Base-by-base conservation (phyloP, 2,329 filamentous ascomycete species). In the Aspergillus brunneoviolaceus region DNA sequence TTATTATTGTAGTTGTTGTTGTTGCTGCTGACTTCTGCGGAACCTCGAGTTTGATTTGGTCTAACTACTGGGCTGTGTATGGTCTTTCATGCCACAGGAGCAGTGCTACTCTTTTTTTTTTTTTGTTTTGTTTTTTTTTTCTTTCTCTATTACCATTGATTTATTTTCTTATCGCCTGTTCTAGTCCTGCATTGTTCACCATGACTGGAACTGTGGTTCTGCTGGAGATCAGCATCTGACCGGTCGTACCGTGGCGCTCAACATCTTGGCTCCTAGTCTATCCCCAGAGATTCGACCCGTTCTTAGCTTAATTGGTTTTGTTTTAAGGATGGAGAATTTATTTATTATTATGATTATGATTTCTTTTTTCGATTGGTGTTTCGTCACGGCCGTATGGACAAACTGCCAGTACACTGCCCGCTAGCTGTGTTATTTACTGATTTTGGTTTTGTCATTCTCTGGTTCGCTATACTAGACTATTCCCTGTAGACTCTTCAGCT, bases 141-240 rank as follows among this genome's bases (percentile, higher is more conserved):
- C 14, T 14, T 14, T 42, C 14, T 42, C 12, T 42, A 42, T n/a
- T 19, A 42, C 39, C 39, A 21, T 25, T 19, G 52, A 31, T 31
- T 35, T 49, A n/a, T 56, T 51, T 51, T 27, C 52, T 55, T 52
- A 47, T 27, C 23, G 35, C n/a, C 19, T 49, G 59, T 45, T 55
- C 53, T 53, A 54, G 55, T 42, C 55, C 25, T 53, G 29, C 49
- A 55, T 45, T 14, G 10, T 19, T 29, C 39, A 31, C 39, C 14
- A 42, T 55, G 53, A 55, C 53, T 19, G 42, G 39, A 45, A 48
- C 27, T 31, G 53, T 23, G 42, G 42, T 31, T 21, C 27, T 53
- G 49, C 52, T 31, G 53, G 50, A 59, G 62, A 64, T 64, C 62
- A 63, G 58, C 60, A 58, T 61, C 60, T 64, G 62, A 64, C 62